Percentiles rank a stretch among this genome's conserved stretches.
Evolutionary conservation across 306 rosid species (phyloP).

Genomic region (Mimosa pudica): DNA sequence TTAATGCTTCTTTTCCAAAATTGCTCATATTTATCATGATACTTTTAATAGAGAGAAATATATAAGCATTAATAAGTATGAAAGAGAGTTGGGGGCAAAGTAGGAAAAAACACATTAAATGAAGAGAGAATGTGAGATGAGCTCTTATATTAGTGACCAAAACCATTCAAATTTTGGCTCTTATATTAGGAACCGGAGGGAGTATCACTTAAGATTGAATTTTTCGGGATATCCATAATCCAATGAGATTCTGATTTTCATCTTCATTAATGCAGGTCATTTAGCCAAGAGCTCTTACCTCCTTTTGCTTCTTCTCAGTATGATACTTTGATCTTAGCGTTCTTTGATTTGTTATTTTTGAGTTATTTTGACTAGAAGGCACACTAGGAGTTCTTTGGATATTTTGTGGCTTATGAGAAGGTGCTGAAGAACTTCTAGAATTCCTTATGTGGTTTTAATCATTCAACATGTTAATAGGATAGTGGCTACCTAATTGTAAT

Average conservation of each 20-base stretch:
- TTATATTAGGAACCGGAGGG: no score
- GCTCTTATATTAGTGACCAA: no score
- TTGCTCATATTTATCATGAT: no score
- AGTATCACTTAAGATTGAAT: neutral
- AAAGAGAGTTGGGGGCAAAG: no score
- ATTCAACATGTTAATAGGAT: constrained; percentile 27
- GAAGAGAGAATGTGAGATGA: no score
- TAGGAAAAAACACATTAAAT: no score
- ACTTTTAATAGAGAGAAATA: no score
- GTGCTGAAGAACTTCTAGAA: neutral
- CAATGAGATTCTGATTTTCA: constrained; percentile 4
- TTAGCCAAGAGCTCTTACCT: constrained; percentile 36
- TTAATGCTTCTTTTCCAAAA: no score
- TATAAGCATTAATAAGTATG: no score
- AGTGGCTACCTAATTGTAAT: constrained; percentile 20
- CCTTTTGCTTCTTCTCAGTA: constrained; percentile 33
- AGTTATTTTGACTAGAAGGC: constrained; percentile 23
- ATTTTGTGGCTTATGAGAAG: constrained; percentile 25
- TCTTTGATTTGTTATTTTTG: neutral
- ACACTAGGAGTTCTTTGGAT: neutral
- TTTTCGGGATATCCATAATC: neutral
- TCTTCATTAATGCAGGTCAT: constrained; percentile 38
- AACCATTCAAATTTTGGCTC: no score
- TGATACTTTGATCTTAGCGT: constrained; percentile 30
- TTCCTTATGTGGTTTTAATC: constrained; percentile 10